phyloP scores from a whole-genome alignment of 2,329 filamentous ascomycete species.

The Chrysoporthe cubensis region DNA sequence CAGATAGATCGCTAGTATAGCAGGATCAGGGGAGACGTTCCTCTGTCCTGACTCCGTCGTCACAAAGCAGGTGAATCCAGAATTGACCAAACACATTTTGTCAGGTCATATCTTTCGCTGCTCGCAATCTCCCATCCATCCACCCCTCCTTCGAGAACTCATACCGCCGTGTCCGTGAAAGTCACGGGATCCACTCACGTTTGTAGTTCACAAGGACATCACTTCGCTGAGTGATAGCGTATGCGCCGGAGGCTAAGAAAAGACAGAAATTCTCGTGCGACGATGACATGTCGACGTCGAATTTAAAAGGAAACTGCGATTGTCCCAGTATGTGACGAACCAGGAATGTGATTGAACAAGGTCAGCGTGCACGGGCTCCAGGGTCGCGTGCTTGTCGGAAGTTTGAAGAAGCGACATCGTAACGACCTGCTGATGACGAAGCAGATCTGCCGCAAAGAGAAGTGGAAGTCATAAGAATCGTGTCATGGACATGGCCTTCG shows the following conservation, averaged over 20 bases:
- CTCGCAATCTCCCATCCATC: conserved; percentile 2
- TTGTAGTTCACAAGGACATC: conserved; percentile 16
- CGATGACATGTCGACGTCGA: conserved; percentile 14
- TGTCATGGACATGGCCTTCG: conserved; percentile 12
- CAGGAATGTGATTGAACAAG: conserved; percentile 17
- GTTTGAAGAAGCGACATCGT: conserved; percentile 5
- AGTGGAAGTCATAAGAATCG: conserved; percentile 11
- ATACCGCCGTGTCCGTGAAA: conserved; percentile 19
- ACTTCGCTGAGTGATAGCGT: conserved; percentile 13
- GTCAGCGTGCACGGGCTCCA: conserved; percentile 12
- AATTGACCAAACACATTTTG: not conserved
- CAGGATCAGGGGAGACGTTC: conserved; percentile 15
- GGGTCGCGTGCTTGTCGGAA: conserved; percentile 18
- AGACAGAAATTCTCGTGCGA: conserved; percentile 18
- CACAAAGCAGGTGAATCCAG: conserved; percentile 1
- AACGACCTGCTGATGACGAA: conserved; percentile 12
- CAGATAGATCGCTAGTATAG: conserved; percentile 28
- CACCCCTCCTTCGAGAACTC: conserved; percentile 12
- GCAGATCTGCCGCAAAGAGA: conserved; percentile 18
- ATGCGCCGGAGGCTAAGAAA: conserved; percentile 10
- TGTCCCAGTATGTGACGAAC: conserved; percentile 24
- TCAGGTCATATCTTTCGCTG: conserved; percentile 12
- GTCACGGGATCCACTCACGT: conserved; percentile 9
- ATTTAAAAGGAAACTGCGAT: conserved; percentile 16
- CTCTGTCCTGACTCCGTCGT: not conserved